A percentile compares a stretch with the other conserved stretches of the same genome.
Evolutionary conservation across 2,329 filamentous ascomycete genomes (phyloP).

Genomic region (Cryphonectria carpinicola): DNA sequence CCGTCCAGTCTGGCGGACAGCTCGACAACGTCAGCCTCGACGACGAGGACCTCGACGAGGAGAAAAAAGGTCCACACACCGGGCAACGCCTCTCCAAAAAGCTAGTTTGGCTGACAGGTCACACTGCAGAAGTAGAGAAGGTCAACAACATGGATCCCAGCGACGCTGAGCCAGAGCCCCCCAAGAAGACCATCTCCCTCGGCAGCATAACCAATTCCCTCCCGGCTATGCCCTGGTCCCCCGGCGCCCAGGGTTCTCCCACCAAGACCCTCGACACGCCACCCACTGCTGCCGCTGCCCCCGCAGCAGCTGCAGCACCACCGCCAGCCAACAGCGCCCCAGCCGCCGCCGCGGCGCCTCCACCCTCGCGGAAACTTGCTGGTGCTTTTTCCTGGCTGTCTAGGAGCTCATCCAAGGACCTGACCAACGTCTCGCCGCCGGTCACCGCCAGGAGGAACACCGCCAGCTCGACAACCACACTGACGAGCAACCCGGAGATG

Average conservation of each 20-base stretch:
- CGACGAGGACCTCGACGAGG: conserved; percentile 51
- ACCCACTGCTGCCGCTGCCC: conserved; percentile 33
- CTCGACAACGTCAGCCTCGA: conserved; percentile 70
- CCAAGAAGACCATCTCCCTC: conserved; percentile 64
- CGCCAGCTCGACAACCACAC: conserved; percentile 75
- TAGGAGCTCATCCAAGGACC: conserved; percentile 64
- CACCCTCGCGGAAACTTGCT: conserved; percentile 72
- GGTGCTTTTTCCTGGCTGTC: conserved; percentile 89
- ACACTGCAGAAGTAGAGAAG: conserved; percentile 32
- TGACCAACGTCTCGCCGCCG: conserved; percentile 59
- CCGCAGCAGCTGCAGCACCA: conserved; percentile 34
- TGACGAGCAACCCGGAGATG: conserved; percentile 81
- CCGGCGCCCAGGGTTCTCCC: conserved; percentile 54
- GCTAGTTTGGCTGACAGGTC: conserved; percentile 25
- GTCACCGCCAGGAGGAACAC: conserved; percentile 68
- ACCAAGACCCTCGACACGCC: conserved; percentile 43
- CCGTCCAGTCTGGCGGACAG: conserved; percentile 46
- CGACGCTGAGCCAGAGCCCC: conserved; percentile 37
- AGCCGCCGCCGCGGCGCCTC: conserved; percentile 41
- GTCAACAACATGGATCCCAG: conserved; percentile 40
- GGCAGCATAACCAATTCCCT: conserved; percentile 75
- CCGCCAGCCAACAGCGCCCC: conserved; percentile 35
- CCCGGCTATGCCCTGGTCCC: conserved; percentile 74
- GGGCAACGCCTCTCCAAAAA: neutral
- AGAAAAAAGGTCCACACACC: conserved; percentile 32